Evolutionary conservation across 2,329 filamentous ascomycete species (phyloP), one percentile per base, ranked within the genome.

Genomic region (Aspergillus quadricinctus): DNA sequence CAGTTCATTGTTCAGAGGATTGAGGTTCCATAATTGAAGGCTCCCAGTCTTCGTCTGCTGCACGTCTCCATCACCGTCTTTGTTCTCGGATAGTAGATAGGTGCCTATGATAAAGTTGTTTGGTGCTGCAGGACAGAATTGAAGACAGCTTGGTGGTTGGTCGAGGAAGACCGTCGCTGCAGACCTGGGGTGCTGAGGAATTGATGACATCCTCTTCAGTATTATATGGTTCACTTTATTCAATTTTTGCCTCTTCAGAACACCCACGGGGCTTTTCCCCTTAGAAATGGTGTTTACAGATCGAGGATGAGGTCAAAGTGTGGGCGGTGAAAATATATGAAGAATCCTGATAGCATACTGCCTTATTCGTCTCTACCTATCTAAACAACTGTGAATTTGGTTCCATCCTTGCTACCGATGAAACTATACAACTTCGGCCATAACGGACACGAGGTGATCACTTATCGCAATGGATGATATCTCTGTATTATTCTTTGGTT

Each of bases 31-130:
- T 2, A 93, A 76, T 19, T 91, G 72, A 31, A 96, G 74, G 69
- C 87, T 92, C 1, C 91, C 90, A 59, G 86, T 88, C 43, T 90
- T 86, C 50, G 75, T 82, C 68, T 92, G 88, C 1, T 78, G 65
- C 53, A 70, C 59, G 25, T 61, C 52, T 21, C 58, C 64, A 37
- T 65, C 61, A 17, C 66, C 66, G 10, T 62, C 64, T 48, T 69
- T 68, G 21, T 60, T 64, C 55, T 76, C 68, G 25, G 68, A 69
- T 35, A 96, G 80, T 60, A 88, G 84, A 73, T 97, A 97, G 1
- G 92, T 96, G 41, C 92, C 93, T 49, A 96, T 82, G 0, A 95
- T 79, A 62, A 96, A 87, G 66, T 87, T 84, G 0, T 85, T 75
- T 0, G 84, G 82, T 56, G 84, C 58, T 9, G 64, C 60, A 2